Base-by-base conservation (phyloP, 2,329 filamentous ascomycete species). In the Fusarium sp. region DNA sequence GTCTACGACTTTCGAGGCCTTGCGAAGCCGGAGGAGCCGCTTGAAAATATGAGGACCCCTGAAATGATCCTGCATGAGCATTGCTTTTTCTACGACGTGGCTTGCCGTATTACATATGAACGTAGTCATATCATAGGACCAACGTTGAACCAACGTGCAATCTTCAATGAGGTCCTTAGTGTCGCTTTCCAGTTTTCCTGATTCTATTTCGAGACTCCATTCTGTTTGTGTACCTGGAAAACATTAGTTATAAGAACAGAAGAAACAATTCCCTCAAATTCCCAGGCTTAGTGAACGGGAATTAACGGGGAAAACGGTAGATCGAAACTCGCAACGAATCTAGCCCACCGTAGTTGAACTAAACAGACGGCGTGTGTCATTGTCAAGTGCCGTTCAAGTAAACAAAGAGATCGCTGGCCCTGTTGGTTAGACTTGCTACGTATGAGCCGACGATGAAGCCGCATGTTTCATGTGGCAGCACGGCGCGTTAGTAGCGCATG, bases 401-500 rank as follows among this genome's bases (percentile, higher is more conserved):
- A 30, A 34, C 58, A 45, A 38, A 49, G 34, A n/a, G 27, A 10
- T 43, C 59, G 22, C 47, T 66, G 32, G 18, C 18, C 30, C 42
- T 25, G 54, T 47, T 50, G 40, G 40, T 42, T 32, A 47, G 63
- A 57, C 38, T 61, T 46, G 57, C 59, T 20, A 45, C 52, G 49
- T 18, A 42, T 55, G 49, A 59, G 61, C 63, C 60, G 43, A 59
- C 55, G 58, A 52, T 62, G 50, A 71, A 67, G 70, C 63, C 50
- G 38, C 45, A 52, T 47, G 72, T 74, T 74, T 74, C 72, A 74
- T 74, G 72, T 73, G 68, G 58, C 30, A 63, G 46, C 38, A 42
- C 47, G 29, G 53, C 24, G 45, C 68, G 34, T 59, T 70, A 38
- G 57, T 63, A 72, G 51, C 51, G 69, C 49, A 59, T 63, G 57